phyloP scores from a whole-genome alignment of 2,329 filamentous ascomycete genomes.

The Aureobasidium sp. region DNA sequence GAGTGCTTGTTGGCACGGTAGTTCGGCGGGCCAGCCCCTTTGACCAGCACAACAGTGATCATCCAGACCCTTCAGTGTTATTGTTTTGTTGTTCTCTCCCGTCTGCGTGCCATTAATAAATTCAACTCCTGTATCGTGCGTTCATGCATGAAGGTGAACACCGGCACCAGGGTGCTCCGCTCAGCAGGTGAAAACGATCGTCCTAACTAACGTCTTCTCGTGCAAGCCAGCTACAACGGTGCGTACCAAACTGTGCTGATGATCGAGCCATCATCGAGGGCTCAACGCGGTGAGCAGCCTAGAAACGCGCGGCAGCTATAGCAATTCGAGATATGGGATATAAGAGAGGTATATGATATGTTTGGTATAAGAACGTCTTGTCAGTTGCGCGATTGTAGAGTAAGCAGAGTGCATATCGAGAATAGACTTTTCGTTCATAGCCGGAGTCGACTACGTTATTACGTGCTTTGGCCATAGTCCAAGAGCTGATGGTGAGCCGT shows the following conservation, averaged over 20 bases:
- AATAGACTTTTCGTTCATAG: neutral
- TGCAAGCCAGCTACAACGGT: neutral
- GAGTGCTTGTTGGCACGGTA: too few relatives aligned
- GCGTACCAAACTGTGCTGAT: neutral
- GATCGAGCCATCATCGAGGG: neutral
- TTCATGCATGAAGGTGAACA: neutral
- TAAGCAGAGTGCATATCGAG: too few relatives aligned
- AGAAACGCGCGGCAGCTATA: too few relatives aligned
- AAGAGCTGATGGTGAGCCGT: neutral
- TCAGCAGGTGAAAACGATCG: neutral
- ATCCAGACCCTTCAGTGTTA: neutral
- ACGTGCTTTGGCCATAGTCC: neutral
- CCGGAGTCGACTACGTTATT: neutral
- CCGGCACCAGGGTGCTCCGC: neutral
- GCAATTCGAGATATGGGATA: too few relatives aligned
- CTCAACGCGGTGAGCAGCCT: neutral
- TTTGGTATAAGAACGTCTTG: neutral
- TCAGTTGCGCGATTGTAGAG: too few relatives aligned
- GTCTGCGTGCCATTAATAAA: neutral
- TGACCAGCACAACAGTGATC: too few relatives aligned
- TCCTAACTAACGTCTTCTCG: neutral
- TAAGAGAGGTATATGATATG: too few relatives aligned
- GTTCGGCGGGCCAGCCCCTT: too few relatives aligned
- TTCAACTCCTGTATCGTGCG: neutral
- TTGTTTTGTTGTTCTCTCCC: neutral